phyloP scores from a whole-genome alignment of 495 filamentous ascomycete species.

The Barbatosphaeria neglecta region DNA sequence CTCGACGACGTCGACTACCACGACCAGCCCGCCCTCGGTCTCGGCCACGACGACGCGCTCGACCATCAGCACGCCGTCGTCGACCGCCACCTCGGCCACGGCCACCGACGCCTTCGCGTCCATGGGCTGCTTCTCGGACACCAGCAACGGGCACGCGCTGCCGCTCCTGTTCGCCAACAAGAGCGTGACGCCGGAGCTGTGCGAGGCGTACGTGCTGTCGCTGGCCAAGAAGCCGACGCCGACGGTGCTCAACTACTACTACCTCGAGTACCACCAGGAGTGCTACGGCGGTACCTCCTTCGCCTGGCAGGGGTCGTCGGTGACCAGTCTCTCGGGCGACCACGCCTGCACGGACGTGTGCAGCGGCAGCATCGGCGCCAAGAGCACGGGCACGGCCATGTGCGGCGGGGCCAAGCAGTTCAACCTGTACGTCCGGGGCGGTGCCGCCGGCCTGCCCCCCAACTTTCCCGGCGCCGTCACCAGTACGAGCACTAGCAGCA shows the following conservation, averaged over 20 bases:
- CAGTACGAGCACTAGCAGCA: neutral
- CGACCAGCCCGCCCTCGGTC: neutral
- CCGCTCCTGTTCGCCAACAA: slow-evolving; percentile 8
- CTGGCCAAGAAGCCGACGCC: slow-evolving; percentile 7
- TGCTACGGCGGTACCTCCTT: slow-evolving; percentile 9
- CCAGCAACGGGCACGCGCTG: slow-evolving; percentile 3
- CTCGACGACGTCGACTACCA: neutral
- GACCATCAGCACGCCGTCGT: neutral
- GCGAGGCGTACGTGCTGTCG: slow-evolving; percentile 4
- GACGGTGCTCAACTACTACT: slow-evolving; percentile 7
- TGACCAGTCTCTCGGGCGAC: slow-evolving; percentile 3
- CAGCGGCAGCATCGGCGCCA: slow-evolving; percentile 2
- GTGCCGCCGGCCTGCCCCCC: neutral
- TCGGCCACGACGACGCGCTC: neutral
- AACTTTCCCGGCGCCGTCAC: neutral
- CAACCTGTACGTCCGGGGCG: slow-evolving; percentile 5
- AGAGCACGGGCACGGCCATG: slow-evolving; percentile 3
- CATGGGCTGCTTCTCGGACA: slow-evolving; percentile 7
- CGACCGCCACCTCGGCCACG: neutral
- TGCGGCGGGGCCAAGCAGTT: slow-evolving; percentile 9
- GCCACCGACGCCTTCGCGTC: neutral
- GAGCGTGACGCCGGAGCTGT: slow-evolving; percentile 8
- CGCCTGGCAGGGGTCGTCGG: neutral
- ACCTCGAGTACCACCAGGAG: slow-evolving; percentile 7
- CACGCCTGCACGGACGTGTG: slow-evolving; percentile 10